Conservation (phyloP, 2,329 filamentous ascomycete species). For the Trichoderma pleuroti region DNA sequence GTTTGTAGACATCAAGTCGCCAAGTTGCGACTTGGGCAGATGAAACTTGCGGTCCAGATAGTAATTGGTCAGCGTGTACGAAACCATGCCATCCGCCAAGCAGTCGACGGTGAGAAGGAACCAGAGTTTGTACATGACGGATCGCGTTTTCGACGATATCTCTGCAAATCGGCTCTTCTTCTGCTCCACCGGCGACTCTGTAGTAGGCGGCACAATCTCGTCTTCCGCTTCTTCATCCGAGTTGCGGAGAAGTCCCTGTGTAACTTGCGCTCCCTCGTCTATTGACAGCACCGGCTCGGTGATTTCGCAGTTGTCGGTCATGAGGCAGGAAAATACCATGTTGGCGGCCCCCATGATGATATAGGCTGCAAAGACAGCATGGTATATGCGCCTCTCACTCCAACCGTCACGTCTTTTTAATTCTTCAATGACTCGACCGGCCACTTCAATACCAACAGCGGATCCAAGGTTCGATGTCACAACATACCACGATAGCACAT, state of each 20-base stretch:
- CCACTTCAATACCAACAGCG: slow-evolving; percentile 49
- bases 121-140: slow-evolving; percentile 62
- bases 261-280: slow-evolving; percentile 8
- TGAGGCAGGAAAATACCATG: slow-evolving; percentile 41
- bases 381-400: slow-evolving; percentile 51
- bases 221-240: slow-evolving; percentile 25
- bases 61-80: slow-evolving; percentile 55
- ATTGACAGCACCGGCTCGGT: neutral
- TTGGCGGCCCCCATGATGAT: slow-evolving; percentile 53
- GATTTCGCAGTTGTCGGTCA: slow-evolving; percentile 53
- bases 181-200: neutral
- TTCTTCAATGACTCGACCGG: slow-evolving; percentile 49
- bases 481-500: slow-evolving; percentile 67
- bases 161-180: slow-evolving; percentile 39
- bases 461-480: slow-evolving; percentile 54
- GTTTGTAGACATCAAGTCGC: slow-evolving; percentile 53
- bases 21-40: slow-evolving; percentile 54
- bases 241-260: slow-evolving; percentile 24
- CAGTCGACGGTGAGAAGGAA: slow-evolving; percentile 62
- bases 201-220: neutral
- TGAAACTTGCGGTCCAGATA: slow-evolving; percentile 56
- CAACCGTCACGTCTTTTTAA: slow-evolving; percentile 46
- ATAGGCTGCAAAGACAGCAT: slow-evolving; percentile 57
- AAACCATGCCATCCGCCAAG: slow-evolving; percentile 63
- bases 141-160: slow-evolving; percentile 55